Percentiles rank a stretch among this genome's conserved stretches.
These are phyloP conservation scores for Aquilaria malaccensis DNA, from an alignment of 345 rosid genomes.

Conservation along the genomic window DNA sequence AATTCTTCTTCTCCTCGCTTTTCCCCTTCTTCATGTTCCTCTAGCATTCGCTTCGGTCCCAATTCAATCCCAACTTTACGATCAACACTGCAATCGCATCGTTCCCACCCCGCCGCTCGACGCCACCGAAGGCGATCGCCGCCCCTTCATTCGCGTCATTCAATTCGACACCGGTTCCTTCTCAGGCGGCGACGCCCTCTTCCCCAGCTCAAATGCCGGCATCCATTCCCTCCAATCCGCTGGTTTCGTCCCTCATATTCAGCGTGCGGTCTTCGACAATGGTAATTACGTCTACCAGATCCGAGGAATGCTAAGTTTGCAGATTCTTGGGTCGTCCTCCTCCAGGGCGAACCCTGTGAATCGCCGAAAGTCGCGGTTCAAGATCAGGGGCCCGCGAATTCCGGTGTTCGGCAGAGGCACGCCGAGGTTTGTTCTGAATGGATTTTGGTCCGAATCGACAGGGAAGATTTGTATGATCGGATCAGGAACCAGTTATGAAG, in stretches of 20 bases:
- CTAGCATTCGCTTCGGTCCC: slow-evolving; percentile 15
- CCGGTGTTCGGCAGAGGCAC: slow-evolving; percentile 25
- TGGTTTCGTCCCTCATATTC: slow-evolving; percentile 20
- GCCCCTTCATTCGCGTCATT: slow-evolving; percentile 18
- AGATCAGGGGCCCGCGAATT: slow-evolving; percentile 43
- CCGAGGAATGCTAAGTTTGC: slow-evolving; percentile 29
- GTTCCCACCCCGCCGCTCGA: slow-evolving; percentile 36
- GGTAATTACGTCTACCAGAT: slow-evolving; percentile 21
- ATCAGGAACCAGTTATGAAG: slow-evolving; percentile 31
- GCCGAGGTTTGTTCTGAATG: slow-evolving; percentile 38
- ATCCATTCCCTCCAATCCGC: slow-evolving; percentile 19
- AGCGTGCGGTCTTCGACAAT: slow-evolving; percentile 17
- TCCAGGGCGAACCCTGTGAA: slow-evolving; percentile 14
- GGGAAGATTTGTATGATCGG: slow-evolving; percentile 87
- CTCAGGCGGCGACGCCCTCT: slow-evolving; percentile 44
- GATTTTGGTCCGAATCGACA: slow-evolving; percentile 66
- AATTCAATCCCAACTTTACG: slow-evolving; percentile 8
- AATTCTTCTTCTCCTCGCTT: slow-evolving; percentile 12
- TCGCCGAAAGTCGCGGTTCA: slow-evolving; percentile 33
- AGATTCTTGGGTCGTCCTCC: slow-evolving; percentile 22
- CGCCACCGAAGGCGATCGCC: slow-evolving; percentile 10
- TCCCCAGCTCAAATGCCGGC: slow-evolving; percentile 8
- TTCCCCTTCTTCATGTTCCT: slow-evolving; percentile 18
- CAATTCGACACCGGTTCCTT: slow-evolving; percentile 31
- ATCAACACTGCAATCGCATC: slow-evolving; percentile 41